Base-by-base conservation (phyloP, 352 stramenopile species). In the Phytophthora tubulina region DNA sequence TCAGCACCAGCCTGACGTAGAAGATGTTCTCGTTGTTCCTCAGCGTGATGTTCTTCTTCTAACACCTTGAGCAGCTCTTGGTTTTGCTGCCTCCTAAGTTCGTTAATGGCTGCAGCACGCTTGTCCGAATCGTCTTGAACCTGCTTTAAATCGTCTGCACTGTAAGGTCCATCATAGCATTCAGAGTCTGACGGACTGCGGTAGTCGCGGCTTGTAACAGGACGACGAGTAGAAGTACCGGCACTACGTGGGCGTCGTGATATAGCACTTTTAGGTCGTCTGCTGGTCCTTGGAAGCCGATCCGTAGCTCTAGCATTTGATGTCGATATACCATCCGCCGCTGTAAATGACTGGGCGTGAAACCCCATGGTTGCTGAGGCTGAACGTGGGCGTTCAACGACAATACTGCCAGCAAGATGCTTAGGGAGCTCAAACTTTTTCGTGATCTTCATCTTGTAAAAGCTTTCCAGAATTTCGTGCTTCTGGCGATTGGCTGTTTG, bases 371-470 rank as follows among this genome's bases (percentile, higher is more conserved):
- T 41, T 36, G 15, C 54, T 5, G 76, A 82, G 0, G 81, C 82
- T 2, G 86, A 89, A 31, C 73, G 79, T 8, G 84, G 79, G 7
- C 81, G 69, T 9, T 70, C 67, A 30, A 54, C 17, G 4, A 35
- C 30, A 10, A 81, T 66, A 58, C 69, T 87, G 10, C 63, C 31
- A 14, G 59, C 66, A 41, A 94, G 45, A 50, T 93, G 72, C 45
- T 87, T 81, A 8, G 84, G 82, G 2, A 94, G 49, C 44, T 90
- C 73, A 27, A 86, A 86, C 48, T 91, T 93, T 45, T 94, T 95
- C 5, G 83, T 92, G 38, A 94, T 77, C 61, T 92, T 90, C 87
- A 96, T 93, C 55, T 89, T 88, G 70, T 94, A 81, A 52, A 96
- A 94, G 50, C 75, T 91, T 11, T 93, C 82, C 4, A 95, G 56